Evolutionary conservation across 441 rosid species (phyloP), one percentile per base, ranked within the genome.

Genomic region (Biscutella auriculata): DNA sequence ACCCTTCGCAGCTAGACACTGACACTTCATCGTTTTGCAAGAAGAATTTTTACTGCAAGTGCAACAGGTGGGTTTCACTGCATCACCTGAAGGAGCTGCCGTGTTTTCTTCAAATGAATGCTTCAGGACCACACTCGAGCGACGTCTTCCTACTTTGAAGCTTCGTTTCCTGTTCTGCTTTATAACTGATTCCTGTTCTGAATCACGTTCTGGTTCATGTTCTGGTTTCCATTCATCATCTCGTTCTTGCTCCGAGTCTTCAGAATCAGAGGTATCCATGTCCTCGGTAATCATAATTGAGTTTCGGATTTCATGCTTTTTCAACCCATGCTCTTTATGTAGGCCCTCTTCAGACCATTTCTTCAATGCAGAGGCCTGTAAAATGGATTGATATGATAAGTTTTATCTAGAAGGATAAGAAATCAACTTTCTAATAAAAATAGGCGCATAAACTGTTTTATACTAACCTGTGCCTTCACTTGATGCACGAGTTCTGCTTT

Each of bases 241-340:
- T 28, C 76, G 85, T 15, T 95, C 82, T 65, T 68, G 73, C 36
- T 88, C 98, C 6, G 95, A 84, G 2, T 82, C 90, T 9, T 91
- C 98, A 17, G 95, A 84, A 10, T 86, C 95, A 17, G 95, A 84
- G 42, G 74, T 89, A 52, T 93, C 99, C 99, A 93, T 93, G 75
- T 93, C 97, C 63, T 87, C 97, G 30, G 73, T 12, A 37, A 73
- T 44, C 14, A 77, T 62, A 5, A 74, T 44, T 0, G 99, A 85
- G 54, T 64, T 77, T 33, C 95, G 74, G 4, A 48, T 64, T 44
- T 78, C 87, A 87, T 80, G 87, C 65, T 77, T 84, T 12, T 82
- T 85, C 74, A 78, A 66, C 43, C 69, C 81, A 67, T 82, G 72
- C 52, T 72, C 80, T 39, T 53, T 81, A 12, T 36, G 62, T 21